Evolutionary conservation across 345 rosid genomes (phyloP).

Genomic region (Aquilaria sinensis): DNA sequence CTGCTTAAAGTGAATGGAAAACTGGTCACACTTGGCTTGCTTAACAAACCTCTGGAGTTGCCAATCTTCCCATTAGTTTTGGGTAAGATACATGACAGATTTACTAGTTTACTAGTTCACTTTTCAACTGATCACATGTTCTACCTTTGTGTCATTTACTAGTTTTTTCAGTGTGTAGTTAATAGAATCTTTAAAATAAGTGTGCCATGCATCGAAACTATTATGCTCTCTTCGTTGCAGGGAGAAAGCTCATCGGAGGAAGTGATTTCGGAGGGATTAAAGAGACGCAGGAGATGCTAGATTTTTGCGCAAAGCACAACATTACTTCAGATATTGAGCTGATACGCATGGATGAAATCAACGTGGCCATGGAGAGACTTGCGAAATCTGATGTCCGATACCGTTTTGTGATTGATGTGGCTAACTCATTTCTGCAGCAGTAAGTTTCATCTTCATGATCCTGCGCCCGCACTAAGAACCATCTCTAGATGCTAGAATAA

Average conservation of each 20-base stretch:
- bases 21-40: constrained; percentile 65
- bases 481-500: constrained; percentile 1
- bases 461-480: too few relatives aligned
- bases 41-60: constrained; percentile 71
- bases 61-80: constrained; percentile 63
- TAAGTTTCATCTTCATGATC: too few relatives aligned
- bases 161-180: too few relatives aligned
- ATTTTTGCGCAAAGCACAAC: constrained; percentile 77
- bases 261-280: constrained; percentile 73
- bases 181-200: too few relatives aligned
- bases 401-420: constrained; percentile 86
- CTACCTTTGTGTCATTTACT: too few relatives aligned
- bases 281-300: constrained; percentile 88
- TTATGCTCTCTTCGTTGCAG: constrained; percentile 17
- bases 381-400: constrained; percentile 86
- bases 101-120: not conserved
- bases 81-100: constrained; percentile 28
- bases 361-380: constrained; percentile 79
- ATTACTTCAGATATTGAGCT: constrained; percentile 75
- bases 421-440: constrained; percentile 42
- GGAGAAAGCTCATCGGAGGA: constrained; percentile 76
- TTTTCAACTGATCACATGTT: too few relatives aligned
- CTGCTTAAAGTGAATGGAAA: constrained; percentile 74
- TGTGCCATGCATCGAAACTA: too few relatives aligned
- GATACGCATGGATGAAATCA: constrained; percentile 61